A percentile compares a stretch with the other conserved stretches of the same genome.
Conservation (phyloP, 768 basidiomycete genomes). For the Artomyces pyxidatus region DNA sequence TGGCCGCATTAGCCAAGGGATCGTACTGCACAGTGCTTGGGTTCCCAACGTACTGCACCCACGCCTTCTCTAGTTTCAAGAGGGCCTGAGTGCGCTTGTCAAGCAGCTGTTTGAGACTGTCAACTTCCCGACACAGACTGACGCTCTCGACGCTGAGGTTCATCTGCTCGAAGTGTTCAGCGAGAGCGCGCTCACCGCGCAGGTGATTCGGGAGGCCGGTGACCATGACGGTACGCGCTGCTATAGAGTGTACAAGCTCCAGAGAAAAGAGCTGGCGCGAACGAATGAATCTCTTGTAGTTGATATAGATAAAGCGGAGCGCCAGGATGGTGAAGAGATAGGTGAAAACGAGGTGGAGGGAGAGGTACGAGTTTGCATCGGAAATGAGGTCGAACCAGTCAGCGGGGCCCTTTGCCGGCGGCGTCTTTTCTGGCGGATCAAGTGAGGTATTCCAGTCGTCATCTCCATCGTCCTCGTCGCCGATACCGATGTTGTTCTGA, state of each 20-base stretch:
- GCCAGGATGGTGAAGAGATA: slow-evolving; percentile 88
- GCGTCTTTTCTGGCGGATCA: slow-evolving; percentile 19
- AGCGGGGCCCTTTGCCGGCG: no score
- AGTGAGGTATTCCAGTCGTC: slow-evolving; percentile 17
- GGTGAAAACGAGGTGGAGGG: slow-evolving; percentile 86
- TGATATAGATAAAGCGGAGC: slow-evolving; percentile 80
- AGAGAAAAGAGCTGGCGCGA: slow-evolving; percentile 90
- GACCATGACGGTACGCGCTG: slow-evolving; percentile 88
- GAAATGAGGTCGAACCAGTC: slow-evolving; percentile 87
- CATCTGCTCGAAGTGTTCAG: slow-evolving; percentile 92
- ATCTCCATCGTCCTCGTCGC: slow-evolving; percentile 37
- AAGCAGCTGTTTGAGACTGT: slow-evolving; percentile 59
- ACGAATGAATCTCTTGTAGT: slow-evolving; percentile 83
- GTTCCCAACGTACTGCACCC: slow-evolving; percentile 91
- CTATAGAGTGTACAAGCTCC: slow-evolving; percentile 90
- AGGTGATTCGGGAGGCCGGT: slow-evolving; percentile 79
- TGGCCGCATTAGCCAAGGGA: slow-evolving; percentile 47
- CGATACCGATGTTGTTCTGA: slow-evolving; percentile 68
- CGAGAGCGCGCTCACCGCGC: slow-evolving; percentile 75
- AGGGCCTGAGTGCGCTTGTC: slow-evolving; percentile 78
- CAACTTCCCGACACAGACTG: slow-evolving; percentile 78
- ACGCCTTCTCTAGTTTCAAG: slow-evolving; percentile 70
- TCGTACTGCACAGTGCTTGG: slow-evolving; percentile 84
- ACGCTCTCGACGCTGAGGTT: slow-evolving; percentile 87
- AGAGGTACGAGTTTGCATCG: slow-evolving; percentile 84